A percentile compares a stretch with the other conserved stretches of the same genome.
Conservation (phyloP, 805 yeast species). For the Myxozyma lipomycoides region DNA sequence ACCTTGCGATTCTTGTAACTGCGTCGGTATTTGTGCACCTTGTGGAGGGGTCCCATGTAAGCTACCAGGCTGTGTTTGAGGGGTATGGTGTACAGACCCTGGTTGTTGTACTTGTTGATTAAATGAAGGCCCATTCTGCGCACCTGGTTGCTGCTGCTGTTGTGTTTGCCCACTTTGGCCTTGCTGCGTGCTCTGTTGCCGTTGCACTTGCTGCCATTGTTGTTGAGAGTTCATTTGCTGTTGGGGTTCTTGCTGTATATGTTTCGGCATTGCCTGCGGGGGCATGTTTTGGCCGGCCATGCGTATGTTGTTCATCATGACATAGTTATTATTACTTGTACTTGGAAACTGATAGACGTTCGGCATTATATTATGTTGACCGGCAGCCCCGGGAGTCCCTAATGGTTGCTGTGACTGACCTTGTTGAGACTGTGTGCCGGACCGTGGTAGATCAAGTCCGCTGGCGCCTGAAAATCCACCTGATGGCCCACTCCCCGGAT, state of each 20-base stretch:
- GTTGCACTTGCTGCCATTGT: conserved; percentile 3
- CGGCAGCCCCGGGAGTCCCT: background rate
- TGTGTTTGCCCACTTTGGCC: conserved; percentile 8
- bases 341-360: conserved; percentile 12
- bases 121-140: conserved; percentile 2
- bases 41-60: conserved; percentile 16
- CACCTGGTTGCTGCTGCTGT: background rate
- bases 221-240: conserved; percentile 8
- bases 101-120: conserved; percentile 3
- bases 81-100: conserved; percentile 11
- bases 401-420: background rate
- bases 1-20: conserved; percentile 13
- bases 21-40: conserved; percentile 11
- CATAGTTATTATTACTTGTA: conserved; percentile 9
- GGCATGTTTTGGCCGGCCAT: conserved; percentile 3
- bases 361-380: conserved; percentile 1
- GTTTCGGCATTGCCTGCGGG: conserved; percentile 8
- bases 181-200: conserved; percentile 1
- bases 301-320: conserved; percentile 13
- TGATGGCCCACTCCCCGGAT: conserved; percentile 8
- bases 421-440: background rate
- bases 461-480: conserved; percentile 9
- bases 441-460: background rate
- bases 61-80: conserved; percentile 12
- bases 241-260: conserved; percentile 3